Percentiles rank a stretch among this genome's conserved stretches.
Conservation (phyloP, 805 yeast genomes). For the Yarrowia yakushimensis region DNA sequence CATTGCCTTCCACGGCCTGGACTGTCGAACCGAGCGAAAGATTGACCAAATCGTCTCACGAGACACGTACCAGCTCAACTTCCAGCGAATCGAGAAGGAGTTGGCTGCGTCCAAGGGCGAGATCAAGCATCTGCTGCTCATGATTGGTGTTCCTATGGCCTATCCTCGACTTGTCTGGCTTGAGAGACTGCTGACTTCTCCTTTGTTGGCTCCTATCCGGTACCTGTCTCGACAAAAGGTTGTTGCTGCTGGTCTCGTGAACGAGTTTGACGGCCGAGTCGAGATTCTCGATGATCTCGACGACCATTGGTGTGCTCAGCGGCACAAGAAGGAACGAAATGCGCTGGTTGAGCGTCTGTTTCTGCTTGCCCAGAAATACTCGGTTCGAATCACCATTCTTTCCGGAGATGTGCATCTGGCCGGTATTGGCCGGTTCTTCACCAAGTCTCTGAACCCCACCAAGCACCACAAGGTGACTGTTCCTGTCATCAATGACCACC, state of each 20-base stretch:
- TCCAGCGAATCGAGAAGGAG: slow-evolving; percentile 58
- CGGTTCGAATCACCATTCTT: slow-evolving; percentile 75
- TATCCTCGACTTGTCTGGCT: slow-evolving; percentile 93
- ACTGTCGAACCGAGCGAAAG: slow-evolving; percentile 89
- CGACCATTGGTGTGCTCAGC: slow-evolving; percentile 93
- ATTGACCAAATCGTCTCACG: slow-evolving; percentile 52
- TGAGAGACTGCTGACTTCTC: slow-evolving; percentile 62
- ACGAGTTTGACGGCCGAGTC: slow-evolving; percentile 87
- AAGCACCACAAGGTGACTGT: slow-evolving; percentile 49
- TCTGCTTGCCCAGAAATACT: slow-evolving; percentile 59
- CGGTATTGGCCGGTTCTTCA: slow-evolving; percentile 71
- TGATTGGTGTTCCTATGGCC: slow-evolving; percentile 93
- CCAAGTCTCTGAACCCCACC: slow-evolving; percentile 55
- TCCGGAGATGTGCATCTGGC: slow-evolving; percentile 94
- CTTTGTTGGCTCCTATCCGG: slow-evolving; percentile 59
- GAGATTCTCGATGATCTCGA: slow-evolving; percentile 90
- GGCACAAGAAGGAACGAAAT: slow-evolving; percentile 86
- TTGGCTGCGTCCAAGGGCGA: slow-evolving; percentile 48
- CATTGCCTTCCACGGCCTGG: slow-evolving; percentile 72
- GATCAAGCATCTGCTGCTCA: slow-evolving; percentile 70
- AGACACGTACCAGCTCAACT: slow-evolving; percentile 57
- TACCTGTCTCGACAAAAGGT: slow-evolving; percentile 44
- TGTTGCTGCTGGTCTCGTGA: slow-evolving; percentile 67
- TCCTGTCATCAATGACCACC: slow-evolving; percentile 27
- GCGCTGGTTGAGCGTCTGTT: slow-evolving; percentile 56